Evolutionary conservation across 192 early-diverging fungal genomes (phyloP).

Genomic region (Physocladia obscura): DNA sequence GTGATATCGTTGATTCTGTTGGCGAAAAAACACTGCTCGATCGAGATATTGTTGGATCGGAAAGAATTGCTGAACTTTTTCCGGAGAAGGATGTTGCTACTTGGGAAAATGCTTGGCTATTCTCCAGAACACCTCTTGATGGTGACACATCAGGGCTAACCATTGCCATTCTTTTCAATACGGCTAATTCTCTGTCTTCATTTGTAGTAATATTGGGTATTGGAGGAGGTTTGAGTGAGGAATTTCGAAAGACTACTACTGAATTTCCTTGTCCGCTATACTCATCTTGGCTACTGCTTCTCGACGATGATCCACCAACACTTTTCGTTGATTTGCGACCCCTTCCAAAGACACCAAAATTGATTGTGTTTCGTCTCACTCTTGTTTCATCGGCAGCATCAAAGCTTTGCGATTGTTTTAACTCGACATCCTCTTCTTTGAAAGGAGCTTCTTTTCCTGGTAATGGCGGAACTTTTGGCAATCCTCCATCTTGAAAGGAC

Average conservation of each 20-base stretch:
- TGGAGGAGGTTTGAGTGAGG: not conserved
- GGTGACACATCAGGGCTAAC: constrained; percentile 33
- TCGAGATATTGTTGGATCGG: constrained; percentile 17
- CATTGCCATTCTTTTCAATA: constrained; percentile 47
- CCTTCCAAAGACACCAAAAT: not conserved
- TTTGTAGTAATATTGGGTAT: not conserved
- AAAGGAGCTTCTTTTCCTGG: constrained; percentile 2
- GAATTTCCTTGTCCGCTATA: not conserved
- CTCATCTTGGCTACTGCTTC: not conserved
- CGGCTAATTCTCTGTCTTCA: constrained; percentile 24
- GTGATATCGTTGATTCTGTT: not conserved
- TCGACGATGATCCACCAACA: constrained; percentile 7
- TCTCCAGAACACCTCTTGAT: not conserved
- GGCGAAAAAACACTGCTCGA: constrained; percentile 12
- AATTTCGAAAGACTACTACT: constrained; percentile 1
- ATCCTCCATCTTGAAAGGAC: constrained; percentile 1
- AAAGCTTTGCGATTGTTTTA: not conserved
- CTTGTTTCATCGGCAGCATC: not conserved
- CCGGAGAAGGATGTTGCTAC: constrained; percentile 13
- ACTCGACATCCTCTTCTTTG: not conserved
- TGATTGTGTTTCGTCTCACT: not conserved
- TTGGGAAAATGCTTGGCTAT: not conserved
- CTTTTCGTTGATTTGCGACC: not conserved
- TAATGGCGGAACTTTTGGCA: constrained; percentile 9
- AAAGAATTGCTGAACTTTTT: not conserved